Conservation (phyloP, 176 grass and related monocot species). For the Pharus latifolius region DNA sequence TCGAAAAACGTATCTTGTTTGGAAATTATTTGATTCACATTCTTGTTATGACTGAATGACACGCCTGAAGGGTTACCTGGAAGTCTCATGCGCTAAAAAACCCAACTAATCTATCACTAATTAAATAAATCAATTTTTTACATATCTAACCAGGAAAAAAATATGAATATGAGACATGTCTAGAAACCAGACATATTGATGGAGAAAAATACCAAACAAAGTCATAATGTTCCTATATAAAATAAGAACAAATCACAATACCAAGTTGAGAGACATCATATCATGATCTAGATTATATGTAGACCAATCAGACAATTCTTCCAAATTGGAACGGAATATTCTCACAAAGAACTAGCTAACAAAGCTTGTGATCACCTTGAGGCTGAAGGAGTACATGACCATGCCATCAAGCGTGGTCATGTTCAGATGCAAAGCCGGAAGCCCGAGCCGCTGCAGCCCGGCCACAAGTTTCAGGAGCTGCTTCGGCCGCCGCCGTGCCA, state of each 20-base stretch:
- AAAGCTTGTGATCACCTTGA: constrained; percentile 26
- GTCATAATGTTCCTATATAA: no score
- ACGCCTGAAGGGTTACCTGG: not conserved
- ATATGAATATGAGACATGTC: no score
- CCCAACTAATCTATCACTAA: no score
- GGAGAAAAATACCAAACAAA: no score
- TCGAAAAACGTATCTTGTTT: no score
- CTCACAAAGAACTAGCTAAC: not conserved
- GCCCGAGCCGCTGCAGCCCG: constrained; percentile 28
- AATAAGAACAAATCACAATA: not conserved
- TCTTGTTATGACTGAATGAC: not conserved
- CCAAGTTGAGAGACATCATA: not conserved
- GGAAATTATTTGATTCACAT: not conserved
- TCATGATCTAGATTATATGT: not conserved
- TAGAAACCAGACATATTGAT: no score
- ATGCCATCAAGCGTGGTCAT: constrained; percentile 18
- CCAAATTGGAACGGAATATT: not conserved
- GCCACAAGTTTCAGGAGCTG: constrained; percentile 33
- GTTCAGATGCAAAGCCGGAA: constrained; percentile 49
- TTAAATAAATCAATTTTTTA: no score
- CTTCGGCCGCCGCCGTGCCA: constrained; percentile 16
- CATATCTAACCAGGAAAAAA: no score
- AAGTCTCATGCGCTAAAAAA: not conserved
- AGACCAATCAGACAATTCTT: not conserved
- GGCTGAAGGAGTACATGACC: constrained; percentile 45